Evolutionary conservation across 1,284 basidiomycete genomes (phyloP).

Genomic region (Puccinia brachypodii): DNA sequence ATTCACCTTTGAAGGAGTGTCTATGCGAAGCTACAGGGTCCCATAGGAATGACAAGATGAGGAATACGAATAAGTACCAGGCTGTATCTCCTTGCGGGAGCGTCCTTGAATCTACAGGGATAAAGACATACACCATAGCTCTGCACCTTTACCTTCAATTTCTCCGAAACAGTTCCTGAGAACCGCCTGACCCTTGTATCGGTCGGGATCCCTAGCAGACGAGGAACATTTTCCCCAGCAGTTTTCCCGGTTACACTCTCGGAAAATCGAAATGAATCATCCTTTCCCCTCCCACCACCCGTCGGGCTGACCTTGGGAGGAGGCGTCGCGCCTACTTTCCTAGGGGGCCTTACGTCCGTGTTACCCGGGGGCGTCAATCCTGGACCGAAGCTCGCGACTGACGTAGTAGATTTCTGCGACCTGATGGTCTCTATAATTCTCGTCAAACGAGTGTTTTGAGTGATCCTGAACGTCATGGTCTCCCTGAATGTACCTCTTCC

Average conservation of each 20-base stretch:
- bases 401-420: not conserved
- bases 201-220: not conserved
- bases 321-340: not conserved
- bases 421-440: not conserved
- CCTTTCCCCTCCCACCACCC: no score
- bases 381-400: not conserved
- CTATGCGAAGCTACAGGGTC: not conserved
- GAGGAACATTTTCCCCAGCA: not conserved
- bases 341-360: not conserved
- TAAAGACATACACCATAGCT: not conserved
- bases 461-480: not conserved
- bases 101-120: no score
- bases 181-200: not conserved
- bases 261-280: not conserved
- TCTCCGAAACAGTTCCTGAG: not conserved
- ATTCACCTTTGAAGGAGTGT: not conserved
- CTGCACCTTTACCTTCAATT: not conserved
- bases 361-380: not conserved
- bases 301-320: not conserved
- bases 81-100: not conserved
- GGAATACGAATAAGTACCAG: not conserved
- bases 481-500: not conserved
- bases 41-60: not conserved
- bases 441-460: not conserved
- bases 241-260: not conserved